Conservation (phyloP, 2,329 filamentous ascomycete species). For the Fusarium secorum region DNA sequence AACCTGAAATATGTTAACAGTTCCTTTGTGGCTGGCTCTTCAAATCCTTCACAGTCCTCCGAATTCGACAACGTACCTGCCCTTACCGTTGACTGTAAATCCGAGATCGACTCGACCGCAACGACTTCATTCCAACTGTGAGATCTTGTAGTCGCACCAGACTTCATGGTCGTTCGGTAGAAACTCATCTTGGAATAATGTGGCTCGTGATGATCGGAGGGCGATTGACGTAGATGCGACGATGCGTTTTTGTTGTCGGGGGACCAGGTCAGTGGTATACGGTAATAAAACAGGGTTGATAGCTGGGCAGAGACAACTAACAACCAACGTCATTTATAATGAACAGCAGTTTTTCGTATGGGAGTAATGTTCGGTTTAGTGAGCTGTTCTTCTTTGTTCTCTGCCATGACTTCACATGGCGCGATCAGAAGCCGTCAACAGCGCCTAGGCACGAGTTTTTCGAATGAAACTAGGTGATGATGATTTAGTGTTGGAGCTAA, state of each 20-base stretch:
- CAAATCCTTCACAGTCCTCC: too few species aligned
- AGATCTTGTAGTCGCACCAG: too few species aligned
- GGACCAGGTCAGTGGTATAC: neutral
- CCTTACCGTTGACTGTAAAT: neutral
- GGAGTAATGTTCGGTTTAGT: too few species aligned
- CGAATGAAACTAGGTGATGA: too few species aligned
- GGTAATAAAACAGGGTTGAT: neutral
- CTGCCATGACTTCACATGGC: neutral
- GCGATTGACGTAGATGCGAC: too few species aligned
- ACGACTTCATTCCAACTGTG: neutral
- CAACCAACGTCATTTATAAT: neutral
- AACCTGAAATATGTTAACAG: neutral
- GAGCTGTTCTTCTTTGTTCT: too few species aligned
- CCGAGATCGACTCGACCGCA: neutral
- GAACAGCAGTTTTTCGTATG: fast-evolving
- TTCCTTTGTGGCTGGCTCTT: neutral
- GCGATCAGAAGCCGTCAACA: neutral
- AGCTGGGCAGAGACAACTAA: fast-evolving
- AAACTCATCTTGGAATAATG: neutral
- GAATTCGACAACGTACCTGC: too few species aligned
- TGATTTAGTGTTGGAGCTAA: fast-evolving
- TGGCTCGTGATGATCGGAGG: too few species aligned
- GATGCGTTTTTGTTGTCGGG: too few species aligned
- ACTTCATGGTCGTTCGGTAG: neutral
- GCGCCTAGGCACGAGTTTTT: fast-evolving